Evolutionary conservation across 306 rosid species (phyloP).

Genomic region (Clitoria ternatea): DNA sequence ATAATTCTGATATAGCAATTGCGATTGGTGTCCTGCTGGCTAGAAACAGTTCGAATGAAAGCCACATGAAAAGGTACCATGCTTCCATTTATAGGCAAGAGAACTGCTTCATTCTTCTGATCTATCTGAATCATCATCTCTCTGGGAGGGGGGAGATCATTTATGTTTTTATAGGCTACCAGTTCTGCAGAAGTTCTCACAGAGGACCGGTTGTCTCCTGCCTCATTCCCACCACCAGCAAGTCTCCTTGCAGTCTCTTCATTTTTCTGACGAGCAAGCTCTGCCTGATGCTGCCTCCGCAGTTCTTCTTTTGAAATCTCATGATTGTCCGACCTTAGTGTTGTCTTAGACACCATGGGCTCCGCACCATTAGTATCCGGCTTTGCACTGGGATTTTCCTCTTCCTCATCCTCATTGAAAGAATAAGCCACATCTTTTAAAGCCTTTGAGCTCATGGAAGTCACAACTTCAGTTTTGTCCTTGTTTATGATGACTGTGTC

Average conservation of each 20-base stretch:
- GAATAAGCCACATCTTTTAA: conserved; percentile 84
- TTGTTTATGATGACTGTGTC: conserved; percentile 67
- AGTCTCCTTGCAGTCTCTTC: conserved; percentile 98
- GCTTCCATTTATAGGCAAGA: conserved; percentile 87
- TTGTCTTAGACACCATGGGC: conserved; percentile 64
- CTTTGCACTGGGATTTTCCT: conserved; percentile 48
- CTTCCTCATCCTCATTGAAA: conserved; percentile 82
- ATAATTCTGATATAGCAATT: conserved; percentile 62
- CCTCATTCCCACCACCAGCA: conserved; percentile 68
- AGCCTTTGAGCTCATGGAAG: conserved; percentile 66
- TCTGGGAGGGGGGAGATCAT: conserved; percentile 70
- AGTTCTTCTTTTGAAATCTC: conserved; percentile 91
- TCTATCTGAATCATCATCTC: conserved; percentile 93
- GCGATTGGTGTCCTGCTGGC: conserved; percentile 65
- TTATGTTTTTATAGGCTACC: conserved; percentile 78
- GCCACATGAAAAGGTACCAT: conserved; percentile 95
- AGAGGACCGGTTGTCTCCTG: conserved; percentile 59
- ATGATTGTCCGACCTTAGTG: conserved; percentile 92
- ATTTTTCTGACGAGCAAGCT: conserved; percentile 94
- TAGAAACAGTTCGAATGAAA: conserved; percentile 71
- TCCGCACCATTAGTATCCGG: conserved; percentile 38
- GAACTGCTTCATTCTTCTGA: conserved; percentile 83
- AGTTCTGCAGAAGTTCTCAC: conserved; percentile 51
- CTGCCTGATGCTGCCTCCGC: conserved; percentile 97
- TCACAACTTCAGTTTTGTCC: conserved; percentile 69